phyloP scores from a whole-genome alignment of 2,329 filamentous ascomycete species.

The Chaetomiaceae sp. region DNA sequence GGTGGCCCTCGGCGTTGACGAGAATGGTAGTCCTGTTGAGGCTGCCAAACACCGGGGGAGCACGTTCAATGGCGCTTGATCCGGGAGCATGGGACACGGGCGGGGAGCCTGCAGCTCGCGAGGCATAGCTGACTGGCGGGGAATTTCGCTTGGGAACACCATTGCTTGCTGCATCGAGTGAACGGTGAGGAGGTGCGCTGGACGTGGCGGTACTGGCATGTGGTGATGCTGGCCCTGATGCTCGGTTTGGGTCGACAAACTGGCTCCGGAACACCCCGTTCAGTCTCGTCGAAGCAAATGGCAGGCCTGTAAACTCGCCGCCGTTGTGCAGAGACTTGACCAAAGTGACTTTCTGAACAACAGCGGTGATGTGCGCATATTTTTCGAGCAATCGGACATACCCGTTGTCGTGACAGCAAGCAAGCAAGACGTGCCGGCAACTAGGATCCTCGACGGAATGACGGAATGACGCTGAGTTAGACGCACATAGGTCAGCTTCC shows the following conservation, averaged over 20 bases:
- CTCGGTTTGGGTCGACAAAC: no score
- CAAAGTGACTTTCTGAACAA: constrained; percentile 12
- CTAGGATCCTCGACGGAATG: constrained; percentile 13
- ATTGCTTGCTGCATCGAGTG: no score
- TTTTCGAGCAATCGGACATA: constrained; percentile 17
- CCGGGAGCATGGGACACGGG: no score
- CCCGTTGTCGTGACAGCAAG: constrained; percentile 16
- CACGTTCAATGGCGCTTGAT: no score
- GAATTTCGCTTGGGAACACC: no score
- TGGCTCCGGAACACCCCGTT: constrained; percentile 6
- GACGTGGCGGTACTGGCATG: no score
- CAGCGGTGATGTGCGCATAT: background rate
- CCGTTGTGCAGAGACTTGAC: constrained; percentile 17
- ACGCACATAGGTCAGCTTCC: background rate
- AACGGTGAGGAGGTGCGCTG: no score
- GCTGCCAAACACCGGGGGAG: no score
- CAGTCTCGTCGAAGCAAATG: constrained; percentile 10
- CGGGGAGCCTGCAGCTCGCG: no score
- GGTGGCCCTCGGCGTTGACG: constrained; percentile 10
- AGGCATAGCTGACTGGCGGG: no score
- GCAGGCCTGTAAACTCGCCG: constrained; percentile 11
- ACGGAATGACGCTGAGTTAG: constrained; percentile 9
- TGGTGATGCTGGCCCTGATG: no score
- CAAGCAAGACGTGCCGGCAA: constrained; percentile 13
- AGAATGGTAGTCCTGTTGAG: constrained; percentile 5